Evolutionary conservation across 495 filamentous ascomycete species (phyloP).

Genomic region (Penicillium steckii): DNA sequence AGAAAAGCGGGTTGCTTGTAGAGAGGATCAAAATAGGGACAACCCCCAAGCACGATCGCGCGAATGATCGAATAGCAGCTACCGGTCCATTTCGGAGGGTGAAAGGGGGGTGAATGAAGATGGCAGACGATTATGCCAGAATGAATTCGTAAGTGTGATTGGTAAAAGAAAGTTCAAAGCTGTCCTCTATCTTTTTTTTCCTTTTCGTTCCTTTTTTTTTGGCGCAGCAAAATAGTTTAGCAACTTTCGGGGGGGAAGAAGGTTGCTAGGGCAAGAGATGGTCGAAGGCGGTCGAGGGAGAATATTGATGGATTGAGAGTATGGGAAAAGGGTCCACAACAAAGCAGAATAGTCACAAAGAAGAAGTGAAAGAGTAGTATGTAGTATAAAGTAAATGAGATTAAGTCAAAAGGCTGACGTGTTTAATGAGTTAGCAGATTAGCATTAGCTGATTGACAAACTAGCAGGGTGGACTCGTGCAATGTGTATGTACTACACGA

Average conservation of each 20-base stretch:
- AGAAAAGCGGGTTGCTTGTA: slow-evolving; percentile 22
- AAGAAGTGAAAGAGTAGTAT: neutral
- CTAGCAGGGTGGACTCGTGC: too few relatives aligned
- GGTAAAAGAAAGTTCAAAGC: neutral
- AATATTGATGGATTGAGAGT: too few relatives aligned
- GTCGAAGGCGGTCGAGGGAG: slow-evolving; percentile 26
- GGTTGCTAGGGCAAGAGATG: slow-evolving; percentile 32
- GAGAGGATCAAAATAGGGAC: slow-evolving; percentile 29
- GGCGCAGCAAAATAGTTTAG: slow-evolving; percentile 23
- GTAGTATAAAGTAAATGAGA: too few relatives aligned
- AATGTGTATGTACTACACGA: too few relatives aligned
- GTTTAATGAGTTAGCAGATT: too few relatives aligned
- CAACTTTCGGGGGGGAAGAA: slow-evolving; percentile 13
- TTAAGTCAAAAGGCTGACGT: too few relatives aligned
- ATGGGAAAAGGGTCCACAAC: slow-evolving; percentile 14
- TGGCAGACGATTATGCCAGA: slow-evolving; percentile 18
- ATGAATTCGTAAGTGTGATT: neutral
- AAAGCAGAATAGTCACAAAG: slow-evolving; percentile 14
- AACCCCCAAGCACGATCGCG: slow-evolving; percentile 42
- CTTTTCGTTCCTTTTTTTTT: slow-evolving; percentile 1
- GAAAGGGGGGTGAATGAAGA: slow-evolving; percentile 24
- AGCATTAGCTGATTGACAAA: too few relatives aligned
- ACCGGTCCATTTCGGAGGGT: slow-evolving; percentile 44
- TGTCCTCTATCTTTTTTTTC: neutral
- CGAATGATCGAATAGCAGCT: slow-evolving; percentile 37